Evolutionary conservation across 345 rosid genomes (phyloP).

Genomic region (Eucalyptus cloeziana): DNA sequence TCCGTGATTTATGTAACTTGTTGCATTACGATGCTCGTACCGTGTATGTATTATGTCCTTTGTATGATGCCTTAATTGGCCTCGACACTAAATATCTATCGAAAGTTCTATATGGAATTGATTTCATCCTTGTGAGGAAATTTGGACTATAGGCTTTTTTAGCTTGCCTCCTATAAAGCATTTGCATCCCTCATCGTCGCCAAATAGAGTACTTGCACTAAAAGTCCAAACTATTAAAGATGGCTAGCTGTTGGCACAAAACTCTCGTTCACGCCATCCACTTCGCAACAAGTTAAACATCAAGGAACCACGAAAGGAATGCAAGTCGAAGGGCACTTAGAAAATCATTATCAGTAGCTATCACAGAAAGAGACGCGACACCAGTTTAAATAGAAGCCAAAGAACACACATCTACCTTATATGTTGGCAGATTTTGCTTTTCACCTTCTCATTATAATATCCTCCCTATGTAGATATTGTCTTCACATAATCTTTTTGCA

Average conservation of each 20-base stretch:
- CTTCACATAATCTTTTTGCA: not conserved
- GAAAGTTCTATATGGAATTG: not conserved
- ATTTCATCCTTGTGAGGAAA: not conserved
- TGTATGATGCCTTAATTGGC: not conserved
- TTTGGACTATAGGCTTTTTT: not conserved
- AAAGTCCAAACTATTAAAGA: no score
- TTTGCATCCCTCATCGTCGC: accelerated
- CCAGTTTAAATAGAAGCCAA: not conserved
- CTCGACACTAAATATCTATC: not conserved
- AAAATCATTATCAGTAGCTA: not conserved
- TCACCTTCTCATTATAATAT: not conserved
- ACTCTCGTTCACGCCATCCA: not conserved
- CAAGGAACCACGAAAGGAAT: not conserved
- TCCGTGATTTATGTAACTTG: not conserved
- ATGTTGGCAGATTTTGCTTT: not conserved
- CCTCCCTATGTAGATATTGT: not conserved
- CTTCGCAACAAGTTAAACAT: not conserved
- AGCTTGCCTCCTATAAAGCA: not conserved
- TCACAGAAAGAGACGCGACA: not conserved
- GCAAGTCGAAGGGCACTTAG: not conserved
- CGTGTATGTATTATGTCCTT: not conserved
- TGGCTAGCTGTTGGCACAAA: accelerated
- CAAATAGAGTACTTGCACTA: not conserved
- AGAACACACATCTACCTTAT: not conserved
- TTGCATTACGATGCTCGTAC: accelerated